Conservation (phyloP, 164 flowering plant species). For the Macadamia integrifolia region DNA sequence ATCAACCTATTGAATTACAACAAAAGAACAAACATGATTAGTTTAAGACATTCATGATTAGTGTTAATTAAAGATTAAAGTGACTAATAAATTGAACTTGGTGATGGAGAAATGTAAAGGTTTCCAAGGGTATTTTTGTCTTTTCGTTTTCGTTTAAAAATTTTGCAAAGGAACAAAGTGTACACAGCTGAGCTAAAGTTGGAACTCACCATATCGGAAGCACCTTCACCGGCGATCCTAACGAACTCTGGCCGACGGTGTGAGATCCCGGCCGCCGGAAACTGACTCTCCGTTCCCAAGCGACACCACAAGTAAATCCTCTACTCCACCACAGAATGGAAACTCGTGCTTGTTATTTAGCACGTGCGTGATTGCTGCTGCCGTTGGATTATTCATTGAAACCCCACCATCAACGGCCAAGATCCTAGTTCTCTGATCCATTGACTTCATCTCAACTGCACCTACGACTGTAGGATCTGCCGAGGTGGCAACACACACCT, state of each 20-base stretch:
- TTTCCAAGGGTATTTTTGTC: neutral
- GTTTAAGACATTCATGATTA: neutral
- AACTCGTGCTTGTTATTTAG: slow-evolving; percentile 66
- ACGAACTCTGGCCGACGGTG: slow-evolving; percentile 20
- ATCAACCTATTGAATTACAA: slow-evolving; percentile 39
- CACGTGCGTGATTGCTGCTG: slow-evolving; percentile 68
- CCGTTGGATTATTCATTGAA: slow-evolving; percentile 68
- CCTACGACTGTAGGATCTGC: slow-evolving; percentile 29
- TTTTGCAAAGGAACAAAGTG: neutral
- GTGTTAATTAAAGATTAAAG: neutral
- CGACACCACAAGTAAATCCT: slow-evolving; percentile 49
- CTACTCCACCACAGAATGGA: slow-evolving; percentile 50
- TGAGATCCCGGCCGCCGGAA: slow-evolving; percentile 12
- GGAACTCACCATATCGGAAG: slow-evolving; percentile 45
- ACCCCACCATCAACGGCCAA: slow-evolving; percentile 45
- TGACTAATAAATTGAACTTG: too few relatives aligned
- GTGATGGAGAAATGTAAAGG: neutral
- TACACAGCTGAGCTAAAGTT: neutral
- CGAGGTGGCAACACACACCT: slow-evolving; percentile 51
- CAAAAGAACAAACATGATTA: neutral
- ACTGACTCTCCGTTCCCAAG: slow-evolving; percentile 51
- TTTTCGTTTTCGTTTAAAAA: neutral
- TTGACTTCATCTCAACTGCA: slow-evolving; percentile 36
- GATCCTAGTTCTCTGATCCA: slow-evolving; percentile 43
- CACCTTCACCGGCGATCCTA: slow-evolving; percentile 53